Evolutionary conservation across 371 early-diverging fungal genomes (phyloP).

Genomic region (Apophysomyces sp.): DNA sequence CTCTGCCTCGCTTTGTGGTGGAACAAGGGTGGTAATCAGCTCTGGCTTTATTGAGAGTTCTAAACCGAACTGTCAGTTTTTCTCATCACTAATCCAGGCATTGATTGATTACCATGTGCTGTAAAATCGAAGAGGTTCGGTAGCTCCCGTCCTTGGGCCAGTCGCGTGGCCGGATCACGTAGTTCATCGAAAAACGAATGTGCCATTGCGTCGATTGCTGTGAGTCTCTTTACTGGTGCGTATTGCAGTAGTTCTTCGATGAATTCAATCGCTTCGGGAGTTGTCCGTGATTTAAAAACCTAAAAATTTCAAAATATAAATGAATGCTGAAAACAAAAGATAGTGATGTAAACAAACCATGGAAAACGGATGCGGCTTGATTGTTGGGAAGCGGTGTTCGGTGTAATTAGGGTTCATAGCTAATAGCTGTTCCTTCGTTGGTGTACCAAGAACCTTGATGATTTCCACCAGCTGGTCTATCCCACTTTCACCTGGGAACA

Average conservation of each 20-base stretch:
- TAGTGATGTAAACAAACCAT: constrained; percentile 41
- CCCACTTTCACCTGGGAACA: constrained; percentile 99
- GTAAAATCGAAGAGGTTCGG: constrained; percentile 93
- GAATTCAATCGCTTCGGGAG: constrained; percentile 89
- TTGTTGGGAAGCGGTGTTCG: constrained; percentile 98
- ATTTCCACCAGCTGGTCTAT: constrained; percentile 99
- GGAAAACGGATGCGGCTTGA: constrained; percentile 89
- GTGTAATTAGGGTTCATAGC: constrained; percentile 97
- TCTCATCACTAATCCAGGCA: not conserved
- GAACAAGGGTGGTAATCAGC: constrained; percentile 59
- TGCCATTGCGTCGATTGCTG: constrained; percentile 92
- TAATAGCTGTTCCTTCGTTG: constrained; percentile 92
- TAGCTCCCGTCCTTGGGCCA: constrained; percentile 78
- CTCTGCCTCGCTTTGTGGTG: constrained; percentile 56
- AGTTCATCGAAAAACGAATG: constrained; percentile 98
- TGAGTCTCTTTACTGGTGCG: constrained; percentile 88
- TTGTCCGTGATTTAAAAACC: constrained; percentile 83
- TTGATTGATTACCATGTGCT: constrained; percentile 58
- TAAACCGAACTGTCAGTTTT: constrained; percentile 8
- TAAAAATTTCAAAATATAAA: constrained; percentile 13
- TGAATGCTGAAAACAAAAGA: not conserved
- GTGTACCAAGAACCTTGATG: constrained; percentile 99
- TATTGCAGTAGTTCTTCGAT: constrained; percentile 90
- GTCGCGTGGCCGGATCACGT: constrained; percentile 77
- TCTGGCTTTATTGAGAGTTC: constrained; percentile 55